These are phyloP conservation scores for Mortierella alpina DNA, from an alignment of 192 early-diverging fungal genomes.

Conservation along the genomic window DNA sequence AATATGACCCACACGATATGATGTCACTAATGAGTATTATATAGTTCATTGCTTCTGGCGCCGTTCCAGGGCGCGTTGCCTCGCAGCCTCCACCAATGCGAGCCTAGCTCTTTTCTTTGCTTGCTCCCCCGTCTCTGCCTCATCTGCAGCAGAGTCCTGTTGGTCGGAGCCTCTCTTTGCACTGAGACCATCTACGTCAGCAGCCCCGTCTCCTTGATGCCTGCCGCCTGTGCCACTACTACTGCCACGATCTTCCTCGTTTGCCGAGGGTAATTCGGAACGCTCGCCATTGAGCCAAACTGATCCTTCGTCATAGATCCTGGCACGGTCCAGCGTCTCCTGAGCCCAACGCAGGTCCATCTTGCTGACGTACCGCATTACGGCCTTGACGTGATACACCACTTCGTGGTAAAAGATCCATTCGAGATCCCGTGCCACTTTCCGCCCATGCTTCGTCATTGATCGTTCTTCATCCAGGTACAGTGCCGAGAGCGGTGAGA, in stretches of 20 bases:
- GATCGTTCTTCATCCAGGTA: slow-evolving; percentile 76
- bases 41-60: slow-evolving; percentile 9
- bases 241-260: background rate
- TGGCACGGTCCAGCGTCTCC: slow-evolving; percentile 69
- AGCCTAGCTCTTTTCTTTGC: slow-evolving; percentile 51
- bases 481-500: slow-evolving; percentile 91
- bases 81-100: slow-evolving; percentile 53
- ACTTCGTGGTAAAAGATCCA: slow-evolving; percentile 96
- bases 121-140: slow-evolving; percentile 14
- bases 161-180: background rate
- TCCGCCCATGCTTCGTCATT: slow-evolving; percentile 47
- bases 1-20: too few relatives aligned
- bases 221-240: background rate
- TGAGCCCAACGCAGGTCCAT: slow-evolving; percentile 90
- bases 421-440: slow-evolving; percentile 71
- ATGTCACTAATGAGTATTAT: too few relatives aligned
- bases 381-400: slow-evolving; percentile 93
- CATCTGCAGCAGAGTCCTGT: background rate
- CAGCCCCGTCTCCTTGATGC: background rate
- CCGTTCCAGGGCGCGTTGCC: slow-evolving; percentile 57
- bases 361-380: slow-evolving; percentile 95
- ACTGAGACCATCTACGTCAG: background rate
- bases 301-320: slow-evolving; percentile 27
- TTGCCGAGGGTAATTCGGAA: background rate
- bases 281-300: slow-evolving; percentile 38